Evolutionary conservation across 169 alveolate genomes (phyloP).

Genomic region (Cryptosporidium meleagridis): DNA sequence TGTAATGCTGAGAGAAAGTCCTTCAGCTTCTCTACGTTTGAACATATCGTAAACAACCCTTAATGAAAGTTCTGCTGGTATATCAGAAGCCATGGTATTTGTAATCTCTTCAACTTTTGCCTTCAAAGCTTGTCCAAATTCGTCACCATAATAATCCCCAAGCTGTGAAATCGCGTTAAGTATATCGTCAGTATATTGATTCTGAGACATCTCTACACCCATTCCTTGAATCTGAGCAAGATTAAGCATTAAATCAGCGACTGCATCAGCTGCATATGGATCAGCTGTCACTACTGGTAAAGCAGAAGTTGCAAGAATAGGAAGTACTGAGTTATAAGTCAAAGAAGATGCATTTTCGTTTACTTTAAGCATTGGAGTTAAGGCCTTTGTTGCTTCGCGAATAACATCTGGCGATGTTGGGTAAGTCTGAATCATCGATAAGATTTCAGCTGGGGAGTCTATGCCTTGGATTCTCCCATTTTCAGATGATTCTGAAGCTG

Average conservation of each 20-base stretch:
- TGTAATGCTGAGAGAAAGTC: conserved; percentile 18
- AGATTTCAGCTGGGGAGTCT: conserved; percentile 45
- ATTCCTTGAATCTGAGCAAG: conserved; percentile 66
- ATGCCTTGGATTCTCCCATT: conserved; percentile 8
- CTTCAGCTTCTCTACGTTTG: conserved; percentile 59
- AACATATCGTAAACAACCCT: conserved; percentile 59
- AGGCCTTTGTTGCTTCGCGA: conserved; percentile 28
- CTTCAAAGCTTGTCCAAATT: conserved; percentile 51
- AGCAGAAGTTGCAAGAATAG: conserved; percentile 43
- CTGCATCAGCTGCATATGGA: conserved; percentile 73
- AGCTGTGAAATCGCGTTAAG: conserved; percentile 27
- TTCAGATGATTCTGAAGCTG: conserved; percentile 2
- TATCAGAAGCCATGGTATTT: conserved; percentile 63
- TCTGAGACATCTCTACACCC: conserved; percentile 62
- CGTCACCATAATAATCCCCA: conserved; percentile 73
- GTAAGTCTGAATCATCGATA: conserved; percentile 56
- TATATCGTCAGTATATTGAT: conserved; percentile 41
- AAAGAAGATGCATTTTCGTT: conserved; percentile 66
- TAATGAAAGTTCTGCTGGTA: conserved; percentile 56
- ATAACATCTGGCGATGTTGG: conserved; percentile 48
- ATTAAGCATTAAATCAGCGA: conserved; percentile 41
- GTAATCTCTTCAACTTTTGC: conserved; percentile 42
- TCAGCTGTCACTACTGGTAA: conserved; percentile 51
- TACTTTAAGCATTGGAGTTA: conserved; percentile 36
- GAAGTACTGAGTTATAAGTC: conserved; percentile 29